A percentile compares a stretch with the other conserved stretches of the same genome.
phyloP scores from a whole-genome alignment of 371 early-diverging fungal genomes.

The Coemansia linderi region DNA sequence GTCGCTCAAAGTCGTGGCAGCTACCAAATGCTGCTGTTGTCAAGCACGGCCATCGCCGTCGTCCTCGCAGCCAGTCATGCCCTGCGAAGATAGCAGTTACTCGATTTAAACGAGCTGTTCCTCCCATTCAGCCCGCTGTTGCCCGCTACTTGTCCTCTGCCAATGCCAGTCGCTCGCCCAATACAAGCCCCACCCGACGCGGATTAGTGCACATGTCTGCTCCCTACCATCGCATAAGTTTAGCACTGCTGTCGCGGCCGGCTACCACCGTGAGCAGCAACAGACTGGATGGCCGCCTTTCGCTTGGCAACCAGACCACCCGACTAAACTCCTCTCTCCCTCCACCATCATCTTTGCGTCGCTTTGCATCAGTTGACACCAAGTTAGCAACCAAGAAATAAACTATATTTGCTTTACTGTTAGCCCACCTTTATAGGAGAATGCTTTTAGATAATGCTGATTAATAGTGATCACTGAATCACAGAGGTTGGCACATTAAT shows the following conservation, averaged over 20 bases:
- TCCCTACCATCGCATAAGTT: slow-evolving; percentile 41
- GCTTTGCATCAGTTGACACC: slow-evolving; percentile 22
- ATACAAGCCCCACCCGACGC: neutral
- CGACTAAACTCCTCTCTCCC: slow-evolving; percentile 17
- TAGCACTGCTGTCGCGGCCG: slow-evolving; percentile 32
- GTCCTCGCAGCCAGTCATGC: slow-evolving; percentile 30
- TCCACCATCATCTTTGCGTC: slow-evolving; percentile 20
- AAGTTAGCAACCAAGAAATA: neutral
- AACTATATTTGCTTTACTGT: neutral
- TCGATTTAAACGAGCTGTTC: slow-evolving; percentile 1
- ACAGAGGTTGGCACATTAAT: too few relatives aligned
- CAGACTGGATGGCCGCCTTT: slow-evolving; percentile 11
- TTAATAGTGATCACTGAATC: too few relatives aligned
- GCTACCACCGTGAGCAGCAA: neutral
- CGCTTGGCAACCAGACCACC: slow-evolving; percentile 20
- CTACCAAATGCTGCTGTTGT: neutral
- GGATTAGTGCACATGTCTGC: neutral
- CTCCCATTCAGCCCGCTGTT: slow-evolving; percentile 40
- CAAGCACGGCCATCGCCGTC: neutral
- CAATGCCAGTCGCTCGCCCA: slow-evolving; percentile 13
- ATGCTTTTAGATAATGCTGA: too few relatives aligned
- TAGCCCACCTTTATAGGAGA: too few relatives aligned
- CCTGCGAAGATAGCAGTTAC: slow-evolving; percentile 6
- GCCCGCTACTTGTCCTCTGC: slow-evolving; percentile 37
- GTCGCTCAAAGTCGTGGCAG: neutral